These are phyloP conservation scores for Chlamydomonas sphaeroides DNA, from an alignment of 139 green algal species.

Conservation along the genomic window DNA sequence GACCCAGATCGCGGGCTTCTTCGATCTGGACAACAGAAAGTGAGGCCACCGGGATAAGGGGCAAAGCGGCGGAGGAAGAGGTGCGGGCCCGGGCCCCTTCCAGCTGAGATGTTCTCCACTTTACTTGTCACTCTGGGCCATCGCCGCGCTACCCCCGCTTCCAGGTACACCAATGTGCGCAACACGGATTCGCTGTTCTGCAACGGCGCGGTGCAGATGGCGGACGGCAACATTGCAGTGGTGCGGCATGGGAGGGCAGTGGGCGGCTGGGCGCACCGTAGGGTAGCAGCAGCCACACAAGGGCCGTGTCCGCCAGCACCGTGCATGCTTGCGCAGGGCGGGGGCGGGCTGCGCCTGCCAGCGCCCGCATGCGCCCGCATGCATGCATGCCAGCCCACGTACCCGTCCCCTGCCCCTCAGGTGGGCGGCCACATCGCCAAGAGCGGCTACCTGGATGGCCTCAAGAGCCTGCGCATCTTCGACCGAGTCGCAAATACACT, in stretches of 20 bases:
- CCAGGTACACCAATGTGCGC: constrained; percentile 42
- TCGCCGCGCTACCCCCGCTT: too few species aligned
- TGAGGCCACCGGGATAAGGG: not conserved
- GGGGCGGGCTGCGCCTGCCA: too few species aligned
- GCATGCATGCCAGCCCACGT: too few species aligned
- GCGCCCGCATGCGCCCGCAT: too few species aligned
- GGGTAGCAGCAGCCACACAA: too few species aligned
- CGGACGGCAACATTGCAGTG: constrained; percentile 36
- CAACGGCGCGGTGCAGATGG: constrained; percentile 21
- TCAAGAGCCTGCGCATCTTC: constrained; percentile 40
- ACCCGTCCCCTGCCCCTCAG: too few species aligned
- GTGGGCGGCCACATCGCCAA: constrained; percentile 52
- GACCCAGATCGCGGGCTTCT: constrained; percentile 43
- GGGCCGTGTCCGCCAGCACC: too few species aligned
- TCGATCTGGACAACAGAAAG: constrained; percentile 38
- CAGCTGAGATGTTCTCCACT: too few species aligned
- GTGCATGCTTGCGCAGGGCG: too few species aligned
- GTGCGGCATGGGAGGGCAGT: not conserved
- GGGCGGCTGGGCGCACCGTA: too few species aligned
- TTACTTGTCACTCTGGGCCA: too few species aligned
- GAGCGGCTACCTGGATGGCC: constrained; percentile 40
- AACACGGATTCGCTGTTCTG: constrained; percentile 50
- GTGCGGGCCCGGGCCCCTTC: too few species aligned
- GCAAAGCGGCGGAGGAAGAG: not conserved
- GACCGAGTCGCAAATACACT: constrained; percentile 30